Base-by-base conservation (phyloP, 495 filamentous ascomycete species). In the Immersiella caudata region DNA sequence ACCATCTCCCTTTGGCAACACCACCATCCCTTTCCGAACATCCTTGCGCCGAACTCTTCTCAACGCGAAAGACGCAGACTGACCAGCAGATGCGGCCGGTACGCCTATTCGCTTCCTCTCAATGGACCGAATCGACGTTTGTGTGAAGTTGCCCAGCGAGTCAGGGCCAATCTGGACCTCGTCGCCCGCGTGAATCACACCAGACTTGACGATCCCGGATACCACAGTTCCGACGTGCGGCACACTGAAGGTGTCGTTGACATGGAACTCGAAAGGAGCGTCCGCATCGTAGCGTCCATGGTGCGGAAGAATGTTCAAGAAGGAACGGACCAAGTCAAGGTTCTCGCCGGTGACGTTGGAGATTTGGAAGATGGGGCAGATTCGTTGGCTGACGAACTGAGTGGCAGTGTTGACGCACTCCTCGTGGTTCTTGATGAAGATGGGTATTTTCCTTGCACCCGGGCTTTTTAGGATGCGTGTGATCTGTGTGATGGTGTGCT, bases 191-290 rank as follows among this genome's bases (percentile, higher is more conserved):
- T 98, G 95, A 29, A 98, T 88, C 26, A 97, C 90, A 14, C 89
- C 91, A 9, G 84, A 86, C 75, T 97, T 97, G 62, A 97, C 90
- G 50, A 99, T 93, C 0, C 95, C 95, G 29, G 92, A 93, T 9
- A 99, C 93, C 1, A 99, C 95, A 0, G 95, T 99, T 24, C 95
- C 95, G 9, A 97, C 93, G 73, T 97, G 96, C 6, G 95, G 95
- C 9, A 99, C 95, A n/a, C 93, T 97, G 82, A 98, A 99, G 8
- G 92, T 97, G 78, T 99, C 95, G 75, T 98, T 99, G 74, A 99
- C 86, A 66, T 97, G 88, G 72, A 97, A 97, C 73, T 99, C 95
- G 76, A 99, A 97, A 0, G 94, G 87, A 0, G 90, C 93, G 49
- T 92, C 86, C 6, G 89, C 82, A 72, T 98, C 89, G 75, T 98